These are phyloP conservation scores for Fusarium domesticum DNA, from an alignment of 2,329 filamentous ascomycete species.

Conservation along the genomic window DNA sequence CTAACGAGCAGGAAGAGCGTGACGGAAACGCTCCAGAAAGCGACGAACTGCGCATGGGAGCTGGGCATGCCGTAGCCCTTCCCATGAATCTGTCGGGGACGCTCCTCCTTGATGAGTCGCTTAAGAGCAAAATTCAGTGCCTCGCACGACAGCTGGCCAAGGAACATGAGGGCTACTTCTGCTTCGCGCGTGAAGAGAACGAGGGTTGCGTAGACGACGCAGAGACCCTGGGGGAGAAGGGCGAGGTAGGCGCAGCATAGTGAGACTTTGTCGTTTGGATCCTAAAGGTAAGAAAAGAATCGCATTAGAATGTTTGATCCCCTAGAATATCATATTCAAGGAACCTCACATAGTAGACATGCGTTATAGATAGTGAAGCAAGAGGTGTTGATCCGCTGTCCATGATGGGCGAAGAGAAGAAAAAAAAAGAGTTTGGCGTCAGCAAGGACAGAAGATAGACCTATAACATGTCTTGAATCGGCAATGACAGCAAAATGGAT, in stretches of 20 bases:
- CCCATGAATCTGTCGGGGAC: slow-evolving; percentile 77
- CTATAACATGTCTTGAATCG: too few species aligned
- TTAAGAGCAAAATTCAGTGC: slow-evolving; percentile 87
- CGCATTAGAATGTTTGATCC: too few species aligned
- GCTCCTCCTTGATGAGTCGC: slow-evolving; percentile 85
- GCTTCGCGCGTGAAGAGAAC: slow-evolving; percentile 88
- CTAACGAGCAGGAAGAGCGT: slow-evolving; percentile 80
- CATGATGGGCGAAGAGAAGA: slow-evolving; percentile 20
- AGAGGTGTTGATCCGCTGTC: slow-evolving; percentile 54
- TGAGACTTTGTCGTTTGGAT: slow-evolving; percentile 80
- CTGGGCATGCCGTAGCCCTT: slow-evolving; percentile 97
- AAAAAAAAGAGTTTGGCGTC: slow-evolving; percentile 6
- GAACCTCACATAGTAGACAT: slow-evolving; percentile 94
- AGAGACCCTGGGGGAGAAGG: slow-evolving; percentile 86
- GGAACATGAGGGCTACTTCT: slow-evolving; percentile 86
- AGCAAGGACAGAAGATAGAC: too few species aligned
- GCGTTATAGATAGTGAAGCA: slow-evolving; percentile 88
- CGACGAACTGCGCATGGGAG: slow-evolving; percentile 92
- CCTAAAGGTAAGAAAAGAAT: too few species aligned
- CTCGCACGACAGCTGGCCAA: slow-evolving; percentile 88
- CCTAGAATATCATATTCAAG: too few species aligned
- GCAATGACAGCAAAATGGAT: too few species aligned
- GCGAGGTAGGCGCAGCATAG: slow-evolving; percentile 91
- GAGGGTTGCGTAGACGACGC: slow-evolving; percentile 84
- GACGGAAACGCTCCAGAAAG: slow-evolving; percentile 85